These are phyloP conservation scores for Aegilops tauschii DNA, from an alignment of 176 grass and related monocot genomes.

Conservation along the genomic window DNA sequence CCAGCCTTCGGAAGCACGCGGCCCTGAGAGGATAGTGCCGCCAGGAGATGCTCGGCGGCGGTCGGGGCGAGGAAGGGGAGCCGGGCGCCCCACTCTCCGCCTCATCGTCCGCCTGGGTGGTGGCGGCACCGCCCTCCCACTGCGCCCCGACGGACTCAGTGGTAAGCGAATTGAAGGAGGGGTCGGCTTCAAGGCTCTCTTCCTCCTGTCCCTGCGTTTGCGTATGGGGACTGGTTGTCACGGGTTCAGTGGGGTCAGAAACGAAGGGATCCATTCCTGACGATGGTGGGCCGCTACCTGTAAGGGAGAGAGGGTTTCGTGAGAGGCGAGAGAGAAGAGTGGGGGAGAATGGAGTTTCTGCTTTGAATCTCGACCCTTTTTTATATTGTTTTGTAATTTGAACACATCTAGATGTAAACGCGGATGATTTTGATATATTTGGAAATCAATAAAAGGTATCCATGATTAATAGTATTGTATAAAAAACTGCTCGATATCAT, in stretches of 20 bases:
- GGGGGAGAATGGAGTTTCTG: too few species aligned
- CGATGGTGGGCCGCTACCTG: not conserved
- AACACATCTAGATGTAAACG: not conserved
- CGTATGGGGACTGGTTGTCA: not conserved
- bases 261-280: not conserved
- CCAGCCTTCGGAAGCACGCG: slow-evolving; percentile 17
- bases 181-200: not conserved
- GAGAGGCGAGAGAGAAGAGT: not conserved
- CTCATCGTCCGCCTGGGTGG: not conserved
- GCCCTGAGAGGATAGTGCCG: slow-evolving; percentile 8
- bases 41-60: not conserved
- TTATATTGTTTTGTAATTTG: not conserved
- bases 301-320: not conserved
- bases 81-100: not conserved
- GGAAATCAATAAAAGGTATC: not conserved
- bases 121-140: not conserved
- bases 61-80: not conserved
- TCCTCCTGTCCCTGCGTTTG: too few species aligned
- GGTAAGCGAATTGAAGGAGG: not conserved
- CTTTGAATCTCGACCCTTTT: too few species aligned
- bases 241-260: not conserved
- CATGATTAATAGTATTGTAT: not conserved
- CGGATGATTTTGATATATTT: not conserved
- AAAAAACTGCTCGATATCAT: not conserved
- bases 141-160: not conserved